Evolutionary conservation across 768 basidiomycete genomes (phyloP).

Genomic region (Tulasnella sp.): DNA sequence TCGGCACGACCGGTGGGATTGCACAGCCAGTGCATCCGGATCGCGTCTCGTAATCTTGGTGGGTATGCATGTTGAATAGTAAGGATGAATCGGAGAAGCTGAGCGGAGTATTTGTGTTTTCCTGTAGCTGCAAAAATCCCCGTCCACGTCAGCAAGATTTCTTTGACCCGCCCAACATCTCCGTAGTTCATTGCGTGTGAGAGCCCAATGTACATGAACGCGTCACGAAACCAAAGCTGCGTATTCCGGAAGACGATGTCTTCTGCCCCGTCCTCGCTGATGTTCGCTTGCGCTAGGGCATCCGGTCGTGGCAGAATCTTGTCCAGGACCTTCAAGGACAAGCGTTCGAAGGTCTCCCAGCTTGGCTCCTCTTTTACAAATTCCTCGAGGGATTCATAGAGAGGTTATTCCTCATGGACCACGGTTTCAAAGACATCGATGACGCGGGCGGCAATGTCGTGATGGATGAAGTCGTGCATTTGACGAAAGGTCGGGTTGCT

Average conservation of each 20-base stretch:
- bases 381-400: not conserved
- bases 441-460: not conserved
- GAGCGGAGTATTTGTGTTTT: constrained; percentile 22
- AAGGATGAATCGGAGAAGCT: constrained; percentile 20
- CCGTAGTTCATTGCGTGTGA: constrained; percentile 26
- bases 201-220: constrained; percentile 33
- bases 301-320: constrained; percentile 22
- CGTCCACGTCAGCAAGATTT: not conserved
- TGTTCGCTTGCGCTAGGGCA: not conserved
- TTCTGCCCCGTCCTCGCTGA: too few species aligned
- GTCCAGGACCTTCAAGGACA: not conserved
- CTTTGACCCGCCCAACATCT: constrained; percentile 27
- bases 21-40: not conserved
- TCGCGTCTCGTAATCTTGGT: not conserved
- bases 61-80: constrained; percentile 21
- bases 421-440: not conserved
- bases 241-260: constrained; percentile 16
- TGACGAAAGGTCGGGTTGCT: not conserved
- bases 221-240: constrained; percentile 25
- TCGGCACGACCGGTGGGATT: not conserved
- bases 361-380: not conserved
- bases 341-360: not conserved
- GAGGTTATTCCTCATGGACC: not conserved
- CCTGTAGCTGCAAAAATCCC: constrained; percentile 7
- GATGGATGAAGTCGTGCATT: not conserved